Evolutionary conservation across 371 early-diverging fungal genomes (phyloP).

Genomic region (Apophysomyces sp.): DNA sequence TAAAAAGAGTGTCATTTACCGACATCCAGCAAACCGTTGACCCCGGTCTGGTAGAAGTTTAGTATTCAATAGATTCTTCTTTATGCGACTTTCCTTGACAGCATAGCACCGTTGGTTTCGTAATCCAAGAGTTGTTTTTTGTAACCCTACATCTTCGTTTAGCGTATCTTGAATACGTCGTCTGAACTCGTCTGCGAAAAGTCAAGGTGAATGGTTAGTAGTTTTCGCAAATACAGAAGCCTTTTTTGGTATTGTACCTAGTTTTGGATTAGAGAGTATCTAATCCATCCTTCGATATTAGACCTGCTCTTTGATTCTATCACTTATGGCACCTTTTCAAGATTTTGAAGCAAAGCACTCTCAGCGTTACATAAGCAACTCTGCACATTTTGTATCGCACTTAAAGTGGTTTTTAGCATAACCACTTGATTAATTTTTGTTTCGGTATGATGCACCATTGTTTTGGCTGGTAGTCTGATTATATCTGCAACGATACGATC

Average conservation of each 20-base stretch:
- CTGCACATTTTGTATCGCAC: slow-evolving; percentile 36
- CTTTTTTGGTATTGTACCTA: slow-evolving; percentile 11
- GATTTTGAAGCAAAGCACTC: slow-evolving; percentile 42
- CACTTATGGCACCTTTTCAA: slow-evolving; percentile 33
- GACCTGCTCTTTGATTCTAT: too few relatives aligned
- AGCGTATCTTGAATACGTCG: slow-evolving; percentile 50
- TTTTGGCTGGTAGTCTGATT: slow-evolving; percentile 14
- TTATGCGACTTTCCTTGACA: slow-evolving; percentile 51
- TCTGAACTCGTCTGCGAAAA: slow-evolving; percentile 30
- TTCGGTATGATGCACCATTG: slow-evolving; percentile 55
- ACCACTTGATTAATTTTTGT: slow-evolving; percentile 75
- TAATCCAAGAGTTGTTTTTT: slow-evolving; percentile 73
- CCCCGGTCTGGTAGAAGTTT: slow-evolving; percentile 57
- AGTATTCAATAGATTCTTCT: background rate
- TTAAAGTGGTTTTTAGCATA: slow-evolving; percentile 63
- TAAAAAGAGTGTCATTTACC: slow-evolving; percentile 43
- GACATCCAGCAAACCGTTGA: slow-evolving; percentile 89
- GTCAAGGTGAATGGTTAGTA: slow-evolving; percentile 16
- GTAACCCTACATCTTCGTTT: slow-evolving; percentile 67
- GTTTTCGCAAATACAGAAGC: background rate
- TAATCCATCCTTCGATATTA: background rate
- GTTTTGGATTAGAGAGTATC: slow-evolving; percentile 24
- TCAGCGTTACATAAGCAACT: slow-evolving; percentile 24
- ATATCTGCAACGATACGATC: slow-evolving; percentile 29
- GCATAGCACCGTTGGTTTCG: slow-evolving; percentile 87